Base-by-base conservation (phyloP, 768 basidiomycete genomes). In the Suillus spraguei region DNA sequence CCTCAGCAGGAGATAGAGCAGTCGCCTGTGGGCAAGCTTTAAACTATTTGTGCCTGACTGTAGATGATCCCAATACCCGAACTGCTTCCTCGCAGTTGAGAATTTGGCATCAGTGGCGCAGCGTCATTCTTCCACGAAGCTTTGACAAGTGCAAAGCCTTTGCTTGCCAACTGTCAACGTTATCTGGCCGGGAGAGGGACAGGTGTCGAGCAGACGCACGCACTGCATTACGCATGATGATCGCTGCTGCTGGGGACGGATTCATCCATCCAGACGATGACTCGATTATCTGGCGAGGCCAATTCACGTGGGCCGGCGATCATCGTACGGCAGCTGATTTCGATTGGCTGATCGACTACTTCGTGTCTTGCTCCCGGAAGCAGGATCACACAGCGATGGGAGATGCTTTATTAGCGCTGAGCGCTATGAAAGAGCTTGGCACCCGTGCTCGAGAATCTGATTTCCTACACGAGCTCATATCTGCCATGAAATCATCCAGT, bases 181-280 rank as follows among this genome's bases (percentile, higher is more conserved):
- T 10, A 16, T 56, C 36, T 39, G 38, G 16, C 55, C 22, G 9
- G 22, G 55, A 56, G 24, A 39, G 10, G 5, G 16, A 1, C 4
- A 56, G 9, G 24, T 56, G 55, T 39, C 38, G 2, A 24, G 55
- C 55, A 56, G 55, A 56, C 16, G 10, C 16, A 28, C 36, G 55
- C 38, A 56, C 55, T 6, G 55, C 55, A 56, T 39, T 56, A 24
- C 55, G 55, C n/a, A 56, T 56, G 55, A 56, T 56, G 38, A 24
- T 56, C 13, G 55, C 55, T 24, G 24, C 55, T 8, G 38, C 38
- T 39, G 38, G 55, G 13, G 55, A 56, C 24, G 38, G 38, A 56
- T 56, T 56, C 38, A 20, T 56, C 38, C 7, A 1, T 39, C 55
- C 55, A 20, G 38, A 56, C 16, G 24, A 39, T 9, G 55, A 56